Base-by-base conservation (phyloP, 352 stramenopile genomes). In the Phytophthora uliginosa region DNA sequence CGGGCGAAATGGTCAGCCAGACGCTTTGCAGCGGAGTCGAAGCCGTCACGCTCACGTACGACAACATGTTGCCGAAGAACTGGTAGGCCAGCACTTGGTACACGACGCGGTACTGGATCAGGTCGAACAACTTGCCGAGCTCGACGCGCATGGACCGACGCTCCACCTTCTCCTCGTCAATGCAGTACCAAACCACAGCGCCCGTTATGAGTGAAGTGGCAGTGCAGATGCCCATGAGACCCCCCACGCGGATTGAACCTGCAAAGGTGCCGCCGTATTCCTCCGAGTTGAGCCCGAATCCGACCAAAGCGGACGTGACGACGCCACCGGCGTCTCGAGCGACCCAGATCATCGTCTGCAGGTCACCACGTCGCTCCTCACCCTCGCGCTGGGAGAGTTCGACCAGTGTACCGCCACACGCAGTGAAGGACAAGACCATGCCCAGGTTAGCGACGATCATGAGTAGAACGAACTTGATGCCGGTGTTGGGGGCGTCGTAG, bases 381-480 rank as follows among this genome's bases (percentile, higher is more conserved):
- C 83, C 74, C 58, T 94, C 86, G 51, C 85, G 84, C 57, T 91
- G 83, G 3, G 83, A 84, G 31, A 91, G 38, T 20, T 92, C 85
- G 3, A 92, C 82, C 4, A 92, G 59, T 13, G 88, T 81, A 12
- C 81, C 86, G 52, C 78, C 81, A 12, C 67, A 77, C 4, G 77
- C 82, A 15, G 82, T 88, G 64, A 89, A 77, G 0, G 79, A 84
- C 12, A 94, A 45, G 13, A 92, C 79, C 38, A 78, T 86, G 12
- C 83, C 82, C 31, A 92, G 60, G 36, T 87, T 90, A 20, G 84
- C 81, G 36, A 91, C 54, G 47, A 85, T 63, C 69, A 93, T 84
- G 50, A 93, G 73, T 12, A 85, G 24, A 28, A 91, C 77, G 59
- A 88, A 85, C 70, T 83, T 88, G 59, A 69, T 69, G 20, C 84